Evolutionary conservation across 2,329 filamentous ascomycete species (phyloP).

Genomic region (Aspergillus sergii): DNA sequence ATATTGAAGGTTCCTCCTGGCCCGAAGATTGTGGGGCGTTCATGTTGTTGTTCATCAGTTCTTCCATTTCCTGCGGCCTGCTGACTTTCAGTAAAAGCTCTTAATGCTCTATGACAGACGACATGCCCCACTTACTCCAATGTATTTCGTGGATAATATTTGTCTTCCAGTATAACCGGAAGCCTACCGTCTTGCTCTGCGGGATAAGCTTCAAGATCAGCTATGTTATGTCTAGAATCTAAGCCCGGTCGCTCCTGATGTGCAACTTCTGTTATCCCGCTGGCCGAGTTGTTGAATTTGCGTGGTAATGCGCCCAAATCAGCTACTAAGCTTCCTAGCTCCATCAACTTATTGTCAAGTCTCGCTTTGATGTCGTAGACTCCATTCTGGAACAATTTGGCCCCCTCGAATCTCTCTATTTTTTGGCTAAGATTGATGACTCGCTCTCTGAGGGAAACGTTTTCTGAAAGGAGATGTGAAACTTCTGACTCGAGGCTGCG

Average conservation of each 20-base stretch:
- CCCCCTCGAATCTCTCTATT: slow-evolving; percentile 51
- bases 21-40: slow-evolving; percentile 33
- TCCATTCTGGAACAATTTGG: slow-evolving; percentile 48
- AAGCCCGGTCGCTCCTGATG: slow-evolving; percentile 13
- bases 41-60: slow-evolving; percentile 27
- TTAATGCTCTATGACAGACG: neutral
- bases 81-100: slow-evolving; percentile 8
- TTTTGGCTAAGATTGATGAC: slow-evolving; percentile 60
- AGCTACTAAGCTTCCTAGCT: slow-evolving; percentile 56
- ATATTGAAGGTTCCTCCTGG: slow-evolving; percentile 52
- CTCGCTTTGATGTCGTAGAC: slow-evolving; percentile 57
- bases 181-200: slow-evolving; percentile 45
- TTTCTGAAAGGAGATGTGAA: slow-evolving; percentile 62
- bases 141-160: slow-evolving; percentile 58
- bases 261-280: slow-evolving; percentile 16
- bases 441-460: slow-evolving; percentile 61
- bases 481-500: slow-evolving; percentile 65
- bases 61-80: slow-evolving; percentile 41
- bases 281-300: slow-evolving; percentile 25
- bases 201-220: slow-evolving; percentile 18
- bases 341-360: slow-evolving; percentile 59
- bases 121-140: slow-evolving; percentile 51
- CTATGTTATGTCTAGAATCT: slow-evolving; percentile 19
- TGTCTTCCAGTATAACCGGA: slow-evolving; percentile 63
- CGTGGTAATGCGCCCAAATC: slow-evolving; percentile 54